Percentiles rank a stretch among this genome's conserved stretches.
Evolutionary conservation across 2,329 filamentous ascomycete genomes (phyloP).

Genomic region (Aspergillus awamori): DNA sequence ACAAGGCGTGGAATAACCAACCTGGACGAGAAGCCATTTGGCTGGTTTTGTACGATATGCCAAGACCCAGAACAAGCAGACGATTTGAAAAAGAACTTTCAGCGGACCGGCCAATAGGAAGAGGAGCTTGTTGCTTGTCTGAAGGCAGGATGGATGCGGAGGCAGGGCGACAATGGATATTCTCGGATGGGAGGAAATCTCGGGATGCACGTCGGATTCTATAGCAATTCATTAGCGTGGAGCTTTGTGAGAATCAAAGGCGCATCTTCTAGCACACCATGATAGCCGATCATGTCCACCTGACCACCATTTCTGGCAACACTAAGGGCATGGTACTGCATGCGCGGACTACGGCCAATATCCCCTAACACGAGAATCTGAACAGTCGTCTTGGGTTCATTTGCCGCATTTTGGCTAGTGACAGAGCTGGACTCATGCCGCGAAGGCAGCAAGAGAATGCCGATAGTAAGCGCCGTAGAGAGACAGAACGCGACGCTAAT

Average conservation of each 20-base stretch:
- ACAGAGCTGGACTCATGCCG: slow-evolving; percentile 50
- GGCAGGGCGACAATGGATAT: slow-evolving; percentile 73
- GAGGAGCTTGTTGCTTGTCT: slow-evolving; percentile 68
- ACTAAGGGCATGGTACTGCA: slow-evolving; percentile 97
- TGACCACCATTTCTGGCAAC: slow-evolving; percentile 78
- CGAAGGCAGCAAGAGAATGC: slow-evolving; percentile 57
- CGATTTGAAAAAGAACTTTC: slow-evolving; percentile 84
- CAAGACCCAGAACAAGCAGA: slow-evolving; percentile 70
- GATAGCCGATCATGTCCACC: slow-evolving; percentile 86
- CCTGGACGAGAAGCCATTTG: slow-evolving; percentile 84
- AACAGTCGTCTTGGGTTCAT: slow-evolving; percentile 54
- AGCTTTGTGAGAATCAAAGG: not conserved
- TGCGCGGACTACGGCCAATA: slow-evolving; percentile 91
- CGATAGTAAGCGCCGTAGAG: slow-evolving; percentile 53
- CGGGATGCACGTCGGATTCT: slow-evolving; percentile 82
- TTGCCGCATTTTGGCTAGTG: slow-evolving; percentile 26
- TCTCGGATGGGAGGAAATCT: slow-evolving; percentile 67
- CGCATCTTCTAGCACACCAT: slow-evolving; percentile 56
- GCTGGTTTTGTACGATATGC: slow-evolving; percentile 73
- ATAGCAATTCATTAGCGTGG: slow-evolving; percentile 11
- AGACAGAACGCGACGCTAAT: slow-evolving; percentile 46
- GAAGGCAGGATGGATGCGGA: slow-evolving; percentile 67
- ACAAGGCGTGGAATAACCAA: slow-evolving; percentile 34
- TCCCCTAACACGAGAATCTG: slow-evolving; percentile 93
- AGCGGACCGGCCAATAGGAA: slow-evolving; percentile 79